phyloP scores from a whole-genome alignment of 2,329 filamentous ascomycete genomes.

The Alternaria consortialis region DNA sequence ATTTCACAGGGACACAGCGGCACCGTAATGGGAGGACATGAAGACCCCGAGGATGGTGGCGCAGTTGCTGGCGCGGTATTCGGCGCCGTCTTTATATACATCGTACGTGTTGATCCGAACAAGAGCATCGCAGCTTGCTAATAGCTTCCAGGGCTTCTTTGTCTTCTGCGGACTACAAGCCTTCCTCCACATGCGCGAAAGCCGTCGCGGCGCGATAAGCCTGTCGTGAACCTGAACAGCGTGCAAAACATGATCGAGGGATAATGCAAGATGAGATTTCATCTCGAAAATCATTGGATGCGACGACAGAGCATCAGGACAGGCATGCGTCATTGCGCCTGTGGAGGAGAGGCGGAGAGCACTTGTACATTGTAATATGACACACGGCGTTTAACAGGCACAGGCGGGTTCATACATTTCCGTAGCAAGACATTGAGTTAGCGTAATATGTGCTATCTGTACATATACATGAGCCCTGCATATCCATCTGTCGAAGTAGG shows the following conservation, averaged over 20 bases:
- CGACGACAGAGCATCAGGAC: background rate
- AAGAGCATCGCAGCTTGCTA: background rate
- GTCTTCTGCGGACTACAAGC: conserved; percentile 92
- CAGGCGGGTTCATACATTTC: conserved; percentile 11
- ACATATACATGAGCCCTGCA: conserved; percentile 3
- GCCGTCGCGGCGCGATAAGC: conserved; percentile 82
- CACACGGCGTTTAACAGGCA: conserved; percentile 30
- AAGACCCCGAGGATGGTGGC: conserved; percentile 74
- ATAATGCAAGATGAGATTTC: background rate
- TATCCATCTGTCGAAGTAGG: background rate
- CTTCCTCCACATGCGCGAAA: conserved; percentile 83
- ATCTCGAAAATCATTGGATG: background rate
- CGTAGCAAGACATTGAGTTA: conserved; percentile 13
- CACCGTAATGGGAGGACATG: conserved; percentile 78
- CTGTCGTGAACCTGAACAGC: conserved; percentile 60
- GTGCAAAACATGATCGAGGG: background rate
- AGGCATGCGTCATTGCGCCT: background rate
- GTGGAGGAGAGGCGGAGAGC: conserved; percentile 2
- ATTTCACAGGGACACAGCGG: conserved; percentile 71
- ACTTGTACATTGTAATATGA: conserved; percentile 26
- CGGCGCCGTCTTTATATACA: conserved; percentile 86
- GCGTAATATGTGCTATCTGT: conserved; percentile 11
- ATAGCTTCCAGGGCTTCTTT: conserved; percentile 71
- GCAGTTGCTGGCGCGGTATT: conserved; percentile 88
- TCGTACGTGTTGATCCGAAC: conserved; percentile 67